Conservation (phyloP, 345 rosid genomes). For the Gossypium thurberi region DNA sequence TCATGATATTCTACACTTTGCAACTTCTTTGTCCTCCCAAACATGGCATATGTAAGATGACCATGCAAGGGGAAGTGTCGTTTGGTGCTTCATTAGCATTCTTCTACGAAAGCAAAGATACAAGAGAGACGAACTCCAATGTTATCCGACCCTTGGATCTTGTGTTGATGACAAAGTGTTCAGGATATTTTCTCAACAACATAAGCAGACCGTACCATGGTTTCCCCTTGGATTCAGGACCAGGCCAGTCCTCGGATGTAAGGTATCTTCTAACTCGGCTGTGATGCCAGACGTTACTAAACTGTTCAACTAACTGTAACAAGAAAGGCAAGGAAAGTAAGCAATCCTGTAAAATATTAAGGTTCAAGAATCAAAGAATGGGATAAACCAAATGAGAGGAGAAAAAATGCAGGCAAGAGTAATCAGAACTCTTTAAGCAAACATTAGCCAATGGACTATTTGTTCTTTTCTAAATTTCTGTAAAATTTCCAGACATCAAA, state of each 20-base stretch:
- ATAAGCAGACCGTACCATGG: slow-evolving; percentile 91
- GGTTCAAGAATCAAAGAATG: slow-evolving; percentile 7
- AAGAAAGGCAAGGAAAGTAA: slow-evolving; percentile 9
- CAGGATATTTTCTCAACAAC: slow-evolving; percentile 85
- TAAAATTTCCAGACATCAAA: not conserved
- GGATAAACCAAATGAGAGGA: not conserved
- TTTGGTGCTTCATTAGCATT: not conserved
- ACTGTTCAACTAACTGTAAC: slow-evolving; percentile 68
- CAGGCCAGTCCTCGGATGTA: slow-evolving; percentile 66
- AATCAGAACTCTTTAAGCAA: not conserved
- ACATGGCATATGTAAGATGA: not conserved
- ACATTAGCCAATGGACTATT: not conserved
- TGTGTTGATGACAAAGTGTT: slow-evolving; percentile 90
- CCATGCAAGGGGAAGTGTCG: not conserved
- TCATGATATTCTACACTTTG: not conserved
- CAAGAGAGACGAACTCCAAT: slow-evolving; percentile 84
- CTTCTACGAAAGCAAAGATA: slow-evolving; percentile 61
- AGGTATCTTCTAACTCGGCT: slow-evolving; percentile 78
- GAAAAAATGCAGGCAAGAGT: not conserved
- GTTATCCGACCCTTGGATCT: slow-evolving; percentile 78
- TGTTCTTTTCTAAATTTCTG: not conserved
- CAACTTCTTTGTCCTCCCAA: not conserved
- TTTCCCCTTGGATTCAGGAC: slow-evolving; percentile 72
- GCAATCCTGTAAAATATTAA: not conserved
- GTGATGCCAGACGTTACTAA: slow-evolving; percentile 80